Evolutionary conservation across 2,329 filamentous ascomycete genomes (phyloP).

Genomic region (Talaromyces albobiverticillius): DNA sequence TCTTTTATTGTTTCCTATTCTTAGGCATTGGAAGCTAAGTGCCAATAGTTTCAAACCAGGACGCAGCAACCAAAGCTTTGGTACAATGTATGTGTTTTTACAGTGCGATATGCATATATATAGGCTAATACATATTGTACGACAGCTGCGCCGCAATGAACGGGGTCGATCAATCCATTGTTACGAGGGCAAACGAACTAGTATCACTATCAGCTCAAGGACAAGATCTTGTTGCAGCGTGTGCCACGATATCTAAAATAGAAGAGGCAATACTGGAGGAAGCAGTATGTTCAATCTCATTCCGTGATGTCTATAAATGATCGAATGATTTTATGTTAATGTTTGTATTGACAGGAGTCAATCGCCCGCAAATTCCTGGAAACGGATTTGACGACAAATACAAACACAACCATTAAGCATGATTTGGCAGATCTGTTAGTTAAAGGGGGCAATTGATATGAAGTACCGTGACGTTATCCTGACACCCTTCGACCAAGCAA

Average conservation of each 20-base stretch:
- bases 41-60: conserved; percentile 54
- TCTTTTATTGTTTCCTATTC: background rate
- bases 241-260: conserved; percentile 61
- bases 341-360: conserved; percentile 38
- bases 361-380: conserved; percentile 59
- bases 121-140: conserved; percentile 1
- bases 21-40: conserved; percentile 13
- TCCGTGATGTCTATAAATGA: background rate
- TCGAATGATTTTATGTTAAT: background rate
- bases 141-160: conserved; percentile 76
- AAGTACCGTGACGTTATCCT: background rate
- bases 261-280: conserved; percentile 66
- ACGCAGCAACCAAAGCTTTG: conserved; percentile 76
- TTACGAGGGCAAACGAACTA: conserved; percentile 73
- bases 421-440: conserved; percentile 3
- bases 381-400: conserved; percentile 32
- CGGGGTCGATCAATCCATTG: conserved; percentile 69
- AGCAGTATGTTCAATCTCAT: conserved; percentile 50
- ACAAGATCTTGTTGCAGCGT: conserved; percentile 72
- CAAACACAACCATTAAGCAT: background rate
- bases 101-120: background rate
- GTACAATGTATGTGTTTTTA: conserved; percentile 54
- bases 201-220: conserved; percentile 65
- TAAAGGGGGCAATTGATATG: background rate
- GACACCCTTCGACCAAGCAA: background rate